phyloP scores from a whole-genome alignment of 2,329 filamentous ascomycete genomes.

The Ceratocystis albifundus region DNA sequence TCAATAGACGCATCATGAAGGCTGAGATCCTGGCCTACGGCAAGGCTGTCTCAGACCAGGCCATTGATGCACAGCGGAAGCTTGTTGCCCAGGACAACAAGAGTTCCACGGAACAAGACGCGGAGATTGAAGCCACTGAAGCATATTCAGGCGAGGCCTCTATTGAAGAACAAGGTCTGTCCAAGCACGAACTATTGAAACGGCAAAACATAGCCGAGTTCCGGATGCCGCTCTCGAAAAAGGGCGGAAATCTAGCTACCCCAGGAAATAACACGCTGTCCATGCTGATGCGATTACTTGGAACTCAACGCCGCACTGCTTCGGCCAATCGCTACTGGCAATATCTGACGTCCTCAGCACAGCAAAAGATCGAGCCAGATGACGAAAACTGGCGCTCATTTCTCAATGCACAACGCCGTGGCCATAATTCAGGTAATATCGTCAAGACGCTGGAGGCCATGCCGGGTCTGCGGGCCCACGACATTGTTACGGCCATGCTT shows the following conservation, averaged over 20 bases:
- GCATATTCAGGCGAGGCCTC: neutral
- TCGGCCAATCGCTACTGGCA: conserved; percentile 71
- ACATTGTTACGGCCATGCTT: conserved; percentile 20
- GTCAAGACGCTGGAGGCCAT: conserved; percentile 48
- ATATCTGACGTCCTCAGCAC: conserved; percentile 43
- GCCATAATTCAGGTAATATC: conserved; percentile 52
- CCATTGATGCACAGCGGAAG: conserved; percentile 10
- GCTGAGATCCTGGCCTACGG: conserved; percentile 16
- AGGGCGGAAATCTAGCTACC: conserved; percentile 29
- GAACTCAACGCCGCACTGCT: conserved; percentile 47
- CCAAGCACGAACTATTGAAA: neutral
- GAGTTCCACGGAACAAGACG: neutral
- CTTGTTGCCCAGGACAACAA: neutral
- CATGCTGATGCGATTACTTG: conserved; percentile 54
- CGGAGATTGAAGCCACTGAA: neutral
- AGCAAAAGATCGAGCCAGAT: conserved; percentile 57
- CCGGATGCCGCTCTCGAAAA: conserved; percentile 3
- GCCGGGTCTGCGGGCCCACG: conserved; percentile 33
- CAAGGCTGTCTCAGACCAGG: conserved; percentile 15
- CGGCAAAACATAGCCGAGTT: neutral
- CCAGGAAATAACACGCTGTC: conserved; percentile 52
- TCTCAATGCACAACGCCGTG: conserved; percentile 53
- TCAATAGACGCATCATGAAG: conserved; percentile 6
- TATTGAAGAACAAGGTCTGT: neutral
- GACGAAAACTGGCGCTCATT: conserved; percentile 56